Conservation (phyloP, 805 yeast genomes). For the Nakazawaea siamensis region DNA sequence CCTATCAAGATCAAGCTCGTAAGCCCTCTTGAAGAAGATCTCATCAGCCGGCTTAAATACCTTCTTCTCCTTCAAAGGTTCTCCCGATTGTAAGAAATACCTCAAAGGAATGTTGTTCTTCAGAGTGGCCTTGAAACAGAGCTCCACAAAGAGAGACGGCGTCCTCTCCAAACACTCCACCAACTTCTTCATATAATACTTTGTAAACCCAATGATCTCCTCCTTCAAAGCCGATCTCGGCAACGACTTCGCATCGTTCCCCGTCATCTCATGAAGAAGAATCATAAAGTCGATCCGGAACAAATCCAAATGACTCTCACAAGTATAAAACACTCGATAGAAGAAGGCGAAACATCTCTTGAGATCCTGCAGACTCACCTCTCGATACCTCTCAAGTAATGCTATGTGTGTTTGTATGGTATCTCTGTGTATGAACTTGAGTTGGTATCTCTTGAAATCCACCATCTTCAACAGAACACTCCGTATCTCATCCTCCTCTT, state of each 20-base stretch:
- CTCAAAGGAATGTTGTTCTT: constrained; percentile 25
- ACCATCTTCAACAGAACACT: constrained; percentile 35
- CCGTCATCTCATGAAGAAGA: constrained; percentile 43
- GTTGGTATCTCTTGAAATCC: constrained; percentile 33
- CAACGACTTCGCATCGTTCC: constrained; percentile 38
- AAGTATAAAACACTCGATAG: constrained; percentile 59
- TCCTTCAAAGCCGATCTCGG: constrained; percentile 39
- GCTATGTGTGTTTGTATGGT: constrained; percentile 61
- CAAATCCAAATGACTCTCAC: constrained; percentile 48
- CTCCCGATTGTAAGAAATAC: constrained; percentile 57
- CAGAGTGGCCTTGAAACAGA: constrained; percentile 41
- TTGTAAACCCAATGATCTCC: constrained; percentile 58
- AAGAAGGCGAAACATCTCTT: constrained; percentile 61
- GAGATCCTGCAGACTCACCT: constrained; percentile 51
- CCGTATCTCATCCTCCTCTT: constrained; percentile 18
- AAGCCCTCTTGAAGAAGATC: constrained; percentile 20
- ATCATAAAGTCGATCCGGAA: constrained; percentile 71
- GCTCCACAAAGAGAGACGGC: constrained; percentile 51
- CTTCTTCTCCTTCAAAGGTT: constrained; percentile 22
- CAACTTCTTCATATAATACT: constrained; percentile 55
- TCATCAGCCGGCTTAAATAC: constrained; percentile 11
- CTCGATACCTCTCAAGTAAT: constrained; percentile 51
- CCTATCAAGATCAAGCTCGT: constrained; percentile 30
- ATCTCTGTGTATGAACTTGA: constrained; percentile 43
- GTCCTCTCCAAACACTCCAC: constrained; percentile 37